Percentiles rank a stretch among this genome's conserved stretches.
Evolutionary conservation across 805 yeast genomes (phyloP).

Genomic region (Phaffomyces thermotolerans): DNA sequence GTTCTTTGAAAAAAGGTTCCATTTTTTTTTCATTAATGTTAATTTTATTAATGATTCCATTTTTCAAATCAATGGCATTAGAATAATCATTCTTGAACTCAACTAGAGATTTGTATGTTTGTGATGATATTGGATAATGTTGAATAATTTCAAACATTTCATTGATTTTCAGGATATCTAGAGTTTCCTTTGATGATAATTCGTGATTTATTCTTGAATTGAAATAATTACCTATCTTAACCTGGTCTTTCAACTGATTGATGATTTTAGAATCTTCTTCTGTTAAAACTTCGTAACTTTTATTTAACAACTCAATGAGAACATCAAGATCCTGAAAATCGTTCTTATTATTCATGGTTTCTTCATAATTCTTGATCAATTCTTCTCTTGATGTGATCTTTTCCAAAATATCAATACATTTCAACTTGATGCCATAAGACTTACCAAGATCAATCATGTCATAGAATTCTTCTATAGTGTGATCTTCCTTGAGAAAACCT

Average conservation of each 20-base stretch:
- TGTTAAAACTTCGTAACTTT: constrained; percentile 22
- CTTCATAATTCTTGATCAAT: constrained; percentile 31
- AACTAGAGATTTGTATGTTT: constrained; percentile 11
- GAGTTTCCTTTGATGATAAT: background rate
- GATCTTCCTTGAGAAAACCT: constrained; percentile 28
- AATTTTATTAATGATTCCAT: background rate
- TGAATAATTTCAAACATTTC: constrained; percentile 9
- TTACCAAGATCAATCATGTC: constrained; percentile 52
- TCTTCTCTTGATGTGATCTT: constrained; percentile 29
- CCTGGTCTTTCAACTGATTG: constrained; percentile 5
- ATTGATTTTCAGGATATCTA: constrained; percentile 6
- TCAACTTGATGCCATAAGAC: constrained; percentile 50
- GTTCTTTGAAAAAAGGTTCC: constrained; percentile 1
- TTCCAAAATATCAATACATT: constrained; percentile 37
- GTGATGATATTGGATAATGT: constrained; percentile 19
- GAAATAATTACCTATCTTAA: constrained; percentile 14
- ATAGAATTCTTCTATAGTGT: constrained; percentile 36
- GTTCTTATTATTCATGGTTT: constrained; percentile 8
- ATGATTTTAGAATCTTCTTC: constrained; percentile 14
- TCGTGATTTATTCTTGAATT: constrained; percentile 7
- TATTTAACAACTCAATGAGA: constrained; percentile 16
- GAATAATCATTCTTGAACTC: constrained; percentile 11
- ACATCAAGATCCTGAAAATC: constrained; percentile 13
- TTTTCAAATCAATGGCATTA: constrained; percentile 9
- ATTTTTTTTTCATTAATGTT: background rate